Evolutionary conservation across 495 filamentous ascomycete species (phyloP), one percentile per base, ranked within the genome.

Genomic region (Evansstolkia leycettana): DNA sequence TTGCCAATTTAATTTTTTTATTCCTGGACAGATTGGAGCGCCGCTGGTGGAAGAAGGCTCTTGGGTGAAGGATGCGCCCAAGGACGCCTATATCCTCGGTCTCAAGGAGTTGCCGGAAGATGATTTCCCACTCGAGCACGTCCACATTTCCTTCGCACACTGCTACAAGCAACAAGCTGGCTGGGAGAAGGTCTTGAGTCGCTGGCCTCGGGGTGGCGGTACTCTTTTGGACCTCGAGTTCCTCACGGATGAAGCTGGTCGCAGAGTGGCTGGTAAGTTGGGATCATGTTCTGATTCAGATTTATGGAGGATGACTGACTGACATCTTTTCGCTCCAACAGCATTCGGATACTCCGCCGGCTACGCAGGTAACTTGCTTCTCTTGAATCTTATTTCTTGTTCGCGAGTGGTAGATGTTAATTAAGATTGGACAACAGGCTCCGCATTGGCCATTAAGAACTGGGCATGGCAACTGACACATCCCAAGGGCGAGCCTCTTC

Each of bases 71-170:
- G 65, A 70, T 50, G 83, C 78, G 0, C 85, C 90, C 15, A 64
- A 69, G 43, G 75, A 85, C 38, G 75, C 88, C 49, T 84, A 86
- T 49, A 84, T 93, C 47, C 69, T 95, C 41, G 89, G 90, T 25
- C 69, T 98, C 32, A 98, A 98, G 72, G 90, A 95, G 65, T 70
- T 95, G 11, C 84, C 83, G 5, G 86, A 92, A 51, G 81, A 93
- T 47, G 75, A 78, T 20, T 86, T 87, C 51, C 86, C 88, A 24
- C 75, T 95, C 33, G 77, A 80, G 62, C 85, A 96, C 48, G 74
- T 76, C 10, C 82, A 89, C 56, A 73, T 98, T 41, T 81, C 86
- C 42, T 94, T 94, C 47, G 83, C 78, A 27, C 70, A 75, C 50
- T 83, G 73, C 62, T 93, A 86, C 66, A 94, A 94, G 70, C 62